Evolutionary conservation across 257 asterid species (phyloP).

Genomic region (Echites panduratus): DNA sequence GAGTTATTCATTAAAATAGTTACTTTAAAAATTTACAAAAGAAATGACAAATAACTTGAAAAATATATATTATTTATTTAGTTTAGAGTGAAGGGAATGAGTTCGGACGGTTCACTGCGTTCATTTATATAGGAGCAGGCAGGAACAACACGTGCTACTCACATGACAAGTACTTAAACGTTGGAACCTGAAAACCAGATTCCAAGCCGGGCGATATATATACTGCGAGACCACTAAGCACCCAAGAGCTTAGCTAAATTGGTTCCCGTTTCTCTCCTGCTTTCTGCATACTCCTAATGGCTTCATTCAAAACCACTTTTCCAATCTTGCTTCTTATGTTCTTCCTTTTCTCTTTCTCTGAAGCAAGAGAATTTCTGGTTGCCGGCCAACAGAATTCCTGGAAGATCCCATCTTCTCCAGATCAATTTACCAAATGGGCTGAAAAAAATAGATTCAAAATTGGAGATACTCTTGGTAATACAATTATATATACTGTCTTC

Average conservation of each 20-base stretch:
- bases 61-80: too few relatives aligned
- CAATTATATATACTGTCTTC: not conserved
- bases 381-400: slow-evolving; percentile 34
- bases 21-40: too few relatives aligned
- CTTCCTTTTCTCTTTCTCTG: slow-evolving; percentile 21
- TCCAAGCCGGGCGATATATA: not conserved
- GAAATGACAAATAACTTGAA: too few relatives aligned
- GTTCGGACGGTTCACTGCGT: not conserved
- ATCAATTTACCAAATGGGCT: slow-evolving; percentile 49
- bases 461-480: slow-evolving; percentile 55
- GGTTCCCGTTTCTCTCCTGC: not conserved
- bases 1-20: too few relatives aligned
- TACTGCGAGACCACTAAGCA: not conserved
- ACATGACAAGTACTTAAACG: not conserved
- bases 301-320: slow-evolving; percentile 21
- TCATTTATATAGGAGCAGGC: too few relatives aligned
- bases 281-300: slow-evolving; percentile 24
- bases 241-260: not conserved
- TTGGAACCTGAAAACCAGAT: slow-evolving; percentile 15
- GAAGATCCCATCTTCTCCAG: slow-evolving; percentile 50
- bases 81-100: too few relatives aligned
- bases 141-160: not conserved
- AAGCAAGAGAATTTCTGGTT: slow-evolving; percentile 33
- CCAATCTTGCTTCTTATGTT: slow-evolving; percentile 20
- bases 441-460: slow-evolving; percentile 35